These are phyloP conservation scores for Clavispora santaluciae DNA, from an alignment of 805 yeast species.

Conservation along the genomic window DNA sequence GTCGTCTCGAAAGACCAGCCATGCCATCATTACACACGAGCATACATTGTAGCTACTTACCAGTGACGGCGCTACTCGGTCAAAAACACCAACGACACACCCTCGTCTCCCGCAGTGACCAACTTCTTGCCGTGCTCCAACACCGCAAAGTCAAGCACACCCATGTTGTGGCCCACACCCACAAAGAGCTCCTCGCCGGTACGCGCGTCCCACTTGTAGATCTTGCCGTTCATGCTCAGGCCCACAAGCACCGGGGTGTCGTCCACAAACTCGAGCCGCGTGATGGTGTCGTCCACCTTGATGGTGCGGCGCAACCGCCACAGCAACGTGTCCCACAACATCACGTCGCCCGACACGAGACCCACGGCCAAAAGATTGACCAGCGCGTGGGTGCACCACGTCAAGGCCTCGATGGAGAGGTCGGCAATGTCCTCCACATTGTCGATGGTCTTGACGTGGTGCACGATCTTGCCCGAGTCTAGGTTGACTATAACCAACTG, in stretches of 20 bases:
- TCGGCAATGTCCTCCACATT: constrained; percentile 42
- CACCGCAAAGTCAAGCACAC: constrained; percentile 79
- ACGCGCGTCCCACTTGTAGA: constrained; percentile 85
- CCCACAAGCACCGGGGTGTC: constrained; percentile 59
- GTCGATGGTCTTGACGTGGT: constrained; percentile 61
- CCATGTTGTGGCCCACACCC: constrained; percentile 92
- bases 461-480: constrained; percentile 68
- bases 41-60: too few relatives aligned
- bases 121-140: constrained; percentile 63
- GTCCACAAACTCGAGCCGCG: constrained; percentile 66
- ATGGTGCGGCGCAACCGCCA: constrained; percentile 81
- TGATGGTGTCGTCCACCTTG: constrained; percentile 74
- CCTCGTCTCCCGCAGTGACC: constrained; percentile 95
- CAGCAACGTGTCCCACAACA: constrained; percentile 73
- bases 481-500: constrained; percentile 72
- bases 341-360: constrained; percentile 80
- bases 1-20: too few relatives aligned
- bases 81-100: constrained; percentile 73
- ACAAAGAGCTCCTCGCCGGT: constrained; percentile 72
- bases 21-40: neutral
- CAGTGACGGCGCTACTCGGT: constrained; percentile 4
- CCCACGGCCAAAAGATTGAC: constrained; percentile 73
- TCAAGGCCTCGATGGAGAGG: constrained; percentile 52
- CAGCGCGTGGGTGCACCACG: constrained; percentile 64
- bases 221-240: constrained; percentile 77